These are phyloP conservation scores for Sphagnum magellanicum DNA, from an alignment of 228 moss, liverwort and hornwort genomes.

Conservation along the genomic window DNA sequence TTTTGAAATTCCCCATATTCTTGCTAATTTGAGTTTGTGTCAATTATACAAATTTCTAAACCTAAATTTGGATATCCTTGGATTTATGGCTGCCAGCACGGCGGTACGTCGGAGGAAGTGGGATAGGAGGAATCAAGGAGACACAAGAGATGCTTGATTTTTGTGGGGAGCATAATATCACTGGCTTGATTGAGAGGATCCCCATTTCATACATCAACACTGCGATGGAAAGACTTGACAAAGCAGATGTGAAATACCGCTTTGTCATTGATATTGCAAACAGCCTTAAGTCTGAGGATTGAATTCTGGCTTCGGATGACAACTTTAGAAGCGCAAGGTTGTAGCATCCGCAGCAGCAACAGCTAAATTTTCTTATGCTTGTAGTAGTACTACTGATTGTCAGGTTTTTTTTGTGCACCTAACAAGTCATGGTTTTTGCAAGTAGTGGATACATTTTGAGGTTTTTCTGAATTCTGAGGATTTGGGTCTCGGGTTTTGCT, in stretches of 20 bases:
- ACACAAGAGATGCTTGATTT: conserved; percentile 48
- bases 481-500: too few relatives aligned
- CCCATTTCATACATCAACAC: conserved; percentile 19
- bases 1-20: too few relatives aligned
- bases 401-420: too few relatives aligned
- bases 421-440: too few relatives aligned
- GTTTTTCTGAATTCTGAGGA: too few relatives aligned
- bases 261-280: conserved; percentile 38
- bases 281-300: neutral
- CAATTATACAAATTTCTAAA: too few relatives aligned
- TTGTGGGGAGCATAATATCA: conserved; percentile 31
- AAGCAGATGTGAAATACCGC: conserved; percentile 45
- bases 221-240: conserved; percentile 27
- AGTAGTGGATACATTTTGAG: too few relatives aligned
- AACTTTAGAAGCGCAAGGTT: neutral
- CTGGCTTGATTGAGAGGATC: conserved; percentile 28
- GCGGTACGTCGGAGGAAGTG: conserved; percentile 15
- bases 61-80: too few relatives aligned
- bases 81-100: conserved; percentile 14
- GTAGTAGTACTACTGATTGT: too few relatives aligned
- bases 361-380: too few relatives aligned
- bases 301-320: neutral
- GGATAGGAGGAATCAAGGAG: conserved; percentile 33
- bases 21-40: too few relatives aligned
- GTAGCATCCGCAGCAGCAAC: too few relatives aligned